Base-by-base conservation (phyloP, 306 rosid species). In the Prunus mongolica region DNA sequence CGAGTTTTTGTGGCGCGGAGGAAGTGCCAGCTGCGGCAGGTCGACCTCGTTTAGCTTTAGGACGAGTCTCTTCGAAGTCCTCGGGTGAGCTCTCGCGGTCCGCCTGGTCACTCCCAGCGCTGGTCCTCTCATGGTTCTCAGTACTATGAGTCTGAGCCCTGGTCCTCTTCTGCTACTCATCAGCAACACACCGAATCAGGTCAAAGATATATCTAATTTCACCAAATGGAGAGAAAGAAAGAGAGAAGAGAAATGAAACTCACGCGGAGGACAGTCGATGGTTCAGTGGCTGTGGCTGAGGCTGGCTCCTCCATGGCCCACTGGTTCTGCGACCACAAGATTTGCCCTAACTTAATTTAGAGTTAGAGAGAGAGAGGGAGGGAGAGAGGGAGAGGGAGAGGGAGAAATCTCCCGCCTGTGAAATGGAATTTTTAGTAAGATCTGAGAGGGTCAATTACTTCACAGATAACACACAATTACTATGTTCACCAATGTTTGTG, bases 21-120 rank as follows among this genome's bases (percentile, higher is more conserved):
- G 92, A 75, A 74, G 91, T 62, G 79, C 86, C 91, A 76, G 81
- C 91, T n/a, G 54, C 8, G 25, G 61, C 8, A 74, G 82, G 72
- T 74, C 96, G 97, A 74, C 16, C 38, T 13, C 98, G 95, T 86
- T 92, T 95, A 19, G 88, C 45, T 80, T 65, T 85, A 3, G 81
- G 80, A 71, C 82, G 96, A 20, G 86, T 15, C 70, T 88, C 95
- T 30, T 86, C 91, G 52, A 76, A 84, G 67, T 88, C 91, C 12
- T 91, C 97, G 0, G 93, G 97, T 6, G 98, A 95, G 60, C 96
- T 88, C 83, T 92, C 95, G 47, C 93, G 87, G 32, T 87, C 87
- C 3, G 71, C 85, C 68, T 76, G 87, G 49, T 84, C 88, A 67
- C 87, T 85, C 24, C 81, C 82, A 19, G 62, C 84, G 79, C 88